These are phyloP conservation scores for Nakazawaea populi DNA, from an alignment of 805 yeast genomes.

Conservation along the genomic window DNA sequence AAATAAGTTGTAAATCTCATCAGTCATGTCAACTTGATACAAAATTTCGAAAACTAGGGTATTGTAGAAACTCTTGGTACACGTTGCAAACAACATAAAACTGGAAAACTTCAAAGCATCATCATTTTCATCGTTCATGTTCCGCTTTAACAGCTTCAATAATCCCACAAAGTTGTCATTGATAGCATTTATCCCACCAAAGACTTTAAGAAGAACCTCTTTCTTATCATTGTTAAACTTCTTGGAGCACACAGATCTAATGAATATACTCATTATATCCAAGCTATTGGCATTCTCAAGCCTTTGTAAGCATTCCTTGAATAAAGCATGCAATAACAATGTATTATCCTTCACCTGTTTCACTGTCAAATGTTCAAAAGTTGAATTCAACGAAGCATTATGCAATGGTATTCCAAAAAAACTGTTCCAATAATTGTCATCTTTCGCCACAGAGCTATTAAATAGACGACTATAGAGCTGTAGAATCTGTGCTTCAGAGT, in stretches of 20 bases:
- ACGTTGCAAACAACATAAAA: conserved; percentile 4
- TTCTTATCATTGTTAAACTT: conserved; percentile 2
- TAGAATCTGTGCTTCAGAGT: background rate
- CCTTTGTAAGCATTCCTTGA: background rate
- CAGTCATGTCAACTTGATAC: conserved; percentile 8
- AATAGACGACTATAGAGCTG: conserved; percentile 6
- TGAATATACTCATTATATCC: conserved; percentile 2
- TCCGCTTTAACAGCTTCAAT: background rate
- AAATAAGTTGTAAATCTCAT: conserved; percentile 5
- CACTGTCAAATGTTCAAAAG: conserved; percentile 1
- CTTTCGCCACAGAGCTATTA: conserved; percentile 2
- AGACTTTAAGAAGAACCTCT: conserved; percentile 4
- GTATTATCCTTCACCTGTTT: background rate
- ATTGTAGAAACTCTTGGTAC: conserved; percentile 3
- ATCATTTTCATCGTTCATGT: background rate
- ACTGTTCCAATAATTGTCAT: conserved; percentile 1
- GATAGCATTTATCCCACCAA: conserved; percentile 4
- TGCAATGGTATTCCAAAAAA: conserved; percentile 6
- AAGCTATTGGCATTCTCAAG: conserved; percentile 1
- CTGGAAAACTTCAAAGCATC: background rate
- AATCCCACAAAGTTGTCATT: conserved; percentile 3
- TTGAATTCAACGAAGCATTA: conserved; percentile 3
- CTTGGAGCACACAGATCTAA: background rate
- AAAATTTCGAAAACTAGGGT: conserved; percentile 7
- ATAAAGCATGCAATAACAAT: background rate